Conservation (phyloP, 2,329 filamentous ascomycete genomes). For the Stemphylium vesicarium region DNA sequence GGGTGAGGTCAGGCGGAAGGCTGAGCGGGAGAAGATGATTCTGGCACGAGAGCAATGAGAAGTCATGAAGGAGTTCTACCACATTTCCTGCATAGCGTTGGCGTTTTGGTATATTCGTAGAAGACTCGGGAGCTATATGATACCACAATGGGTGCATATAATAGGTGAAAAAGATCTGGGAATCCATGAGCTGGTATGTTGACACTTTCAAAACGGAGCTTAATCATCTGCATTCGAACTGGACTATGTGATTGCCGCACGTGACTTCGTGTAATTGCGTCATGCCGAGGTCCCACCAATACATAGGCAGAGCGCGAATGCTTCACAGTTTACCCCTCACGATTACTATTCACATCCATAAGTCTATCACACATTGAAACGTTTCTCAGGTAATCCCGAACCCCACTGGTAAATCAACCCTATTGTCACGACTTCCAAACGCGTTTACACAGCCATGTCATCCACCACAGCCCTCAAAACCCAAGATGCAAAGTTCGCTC, state of each 20-base stretch:
- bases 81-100: slow-evolving; percentile 41
- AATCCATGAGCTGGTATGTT: not conserved
- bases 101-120: slow-evolving; percentile 28
- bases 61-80: slow-evolving; percentile 4
- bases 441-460: slow-evolving; percentile 15
- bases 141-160: not conserved
- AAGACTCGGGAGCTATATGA: not conserved
- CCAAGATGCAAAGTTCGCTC: slow-evolving; percentile 39
- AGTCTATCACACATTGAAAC: no score
- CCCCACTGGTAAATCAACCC: no score
- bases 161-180: not conserved
- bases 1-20: slow-evolving; percentile 73
- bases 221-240: not conserved
- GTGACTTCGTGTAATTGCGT: slow-evolving; percentile 16
- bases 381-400: no score
- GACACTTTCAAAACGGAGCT: not conserved
- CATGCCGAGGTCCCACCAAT: slow-evolving; percentile 4
- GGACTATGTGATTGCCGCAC: not conserved
- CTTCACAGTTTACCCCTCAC: no score
- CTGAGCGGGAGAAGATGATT: slow-evolving; percentile 93
- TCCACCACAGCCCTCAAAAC: slow-evolving; percentile 27
- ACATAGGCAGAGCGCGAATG: no score
- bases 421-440: no score
- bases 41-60: slow-evolving; percentile 68
- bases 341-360: no score